Base-by-base conservation (phyloP, 345 rosid genomes). In the Lepidium africanum region DNA sequence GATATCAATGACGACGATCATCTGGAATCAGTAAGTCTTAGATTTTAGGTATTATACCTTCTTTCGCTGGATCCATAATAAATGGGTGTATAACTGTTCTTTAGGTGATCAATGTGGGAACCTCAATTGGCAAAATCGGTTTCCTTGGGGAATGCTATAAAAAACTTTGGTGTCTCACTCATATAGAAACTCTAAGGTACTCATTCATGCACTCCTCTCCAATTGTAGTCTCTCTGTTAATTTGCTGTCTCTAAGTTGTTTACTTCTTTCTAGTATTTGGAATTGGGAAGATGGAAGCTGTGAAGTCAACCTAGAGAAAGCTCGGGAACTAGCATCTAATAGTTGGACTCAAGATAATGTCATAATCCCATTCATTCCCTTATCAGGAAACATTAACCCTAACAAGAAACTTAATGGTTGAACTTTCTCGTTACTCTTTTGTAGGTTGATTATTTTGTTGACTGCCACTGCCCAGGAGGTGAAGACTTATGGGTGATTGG, bases 381-480 rank as follows among this genome's bases (percentile, higher is more conserved):
- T 42, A 1, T 5, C 47, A 16, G 16, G 9, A 48, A 48, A 23
- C 61, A 14, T 11, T 15, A 40, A 62, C 56, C 23, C 61, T 19
- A 6, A 14, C 32, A 10, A 3, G 39, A 37, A 13, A 42, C 63
- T 36, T 43, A 25, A 25, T 25, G 52, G 9, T 50, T 16, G n/a
- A 14, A 58, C 46, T 3, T 68, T 33, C 48, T 21, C 58, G 9
- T 56, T 69, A 35, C 23, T 17, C 33, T 14, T 69, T 62, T 47
- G 59, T 88, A 94, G 99, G 90, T 94, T 51, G 96, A 91, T 79
- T 94, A 94, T 66, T 89, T 94, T 74, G 87, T 91, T 5, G 97
- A 94, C 60, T 94, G 99, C 67, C 91, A 86, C 67, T 78, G 73
- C 21, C 76, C 84, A 0, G 86, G 83, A 74, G 84, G 84, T 49